Evolutionary conservation across 305 asterid genomes (phyloP).

Genomic region (Fraxinus nigra): DNA sequence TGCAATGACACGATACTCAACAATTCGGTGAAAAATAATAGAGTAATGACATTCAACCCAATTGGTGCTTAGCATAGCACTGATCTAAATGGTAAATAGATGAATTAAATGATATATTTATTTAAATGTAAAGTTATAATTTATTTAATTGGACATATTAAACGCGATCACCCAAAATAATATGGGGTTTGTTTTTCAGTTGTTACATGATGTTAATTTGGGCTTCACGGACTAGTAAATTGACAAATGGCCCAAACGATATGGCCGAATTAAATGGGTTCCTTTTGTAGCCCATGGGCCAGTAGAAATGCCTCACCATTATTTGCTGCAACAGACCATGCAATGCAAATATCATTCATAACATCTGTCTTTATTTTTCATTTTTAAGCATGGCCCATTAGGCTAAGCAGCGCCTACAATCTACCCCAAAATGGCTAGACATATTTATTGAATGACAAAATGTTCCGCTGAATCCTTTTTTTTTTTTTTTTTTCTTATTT

Average conservation of each 20-base stretch:
- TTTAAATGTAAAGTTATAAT: no score
- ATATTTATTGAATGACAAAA: neutral
- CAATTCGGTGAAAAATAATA: neutral
- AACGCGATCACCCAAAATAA: no score
- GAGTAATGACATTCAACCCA: no score
- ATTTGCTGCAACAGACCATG: neutral
- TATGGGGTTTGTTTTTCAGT: no score
- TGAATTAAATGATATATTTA: no score
- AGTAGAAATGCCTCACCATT: neutral
- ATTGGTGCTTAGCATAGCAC: no score
- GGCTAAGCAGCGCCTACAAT: no score
- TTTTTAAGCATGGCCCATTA: no score
- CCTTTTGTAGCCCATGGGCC: neutral
- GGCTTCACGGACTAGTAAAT: neutral
- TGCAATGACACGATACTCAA: neutral
- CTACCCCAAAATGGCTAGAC: no score
- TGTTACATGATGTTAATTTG: neutral
- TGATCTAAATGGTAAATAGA: no score
- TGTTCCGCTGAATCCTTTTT: neutral
- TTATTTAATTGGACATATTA: no score
- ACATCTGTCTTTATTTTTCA: neutral
- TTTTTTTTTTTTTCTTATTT: no score
- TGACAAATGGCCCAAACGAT: neutral
- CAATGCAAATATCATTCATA: neutral
- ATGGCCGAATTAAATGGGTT: neutral